These are phyloP conservation scores for Trametes sp. DNA, from an alignment of 1,284 basidiomycete genomes.

Conservation along the genomic window DNA sequence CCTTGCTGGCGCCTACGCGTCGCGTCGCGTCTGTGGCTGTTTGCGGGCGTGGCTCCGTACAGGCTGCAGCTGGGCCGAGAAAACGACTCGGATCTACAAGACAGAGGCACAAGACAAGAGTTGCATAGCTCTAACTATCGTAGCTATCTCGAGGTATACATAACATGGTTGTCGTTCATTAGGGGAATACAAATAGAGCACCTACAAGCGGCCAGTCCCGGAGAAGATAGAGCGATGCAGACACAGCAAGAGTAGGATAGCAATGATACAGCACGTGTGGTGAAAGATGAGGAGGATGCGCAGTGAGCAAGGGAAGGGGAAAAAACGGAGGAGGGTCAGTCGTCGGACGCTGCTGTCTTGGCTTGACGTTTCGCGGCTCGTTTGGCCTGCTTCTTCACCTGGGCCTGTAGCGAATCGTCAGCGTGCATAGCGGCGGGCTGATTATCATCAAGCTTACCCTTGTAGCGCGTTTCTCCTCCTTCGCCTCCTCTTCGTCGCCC, in stretches of 20 bases:
- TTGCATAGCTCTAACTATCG: slow-evolving; percentile 4
- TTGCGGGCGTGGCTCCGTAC: too few relatives aligned
- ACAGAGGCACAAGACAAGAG: not conserved
- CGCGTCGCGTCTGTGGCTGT: not conserved
- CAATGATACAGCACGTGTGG: slow-evolving; percentile 31
- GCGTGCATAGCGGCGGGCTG: not conserved
- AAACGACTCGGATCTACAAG: too few relatives aligned
- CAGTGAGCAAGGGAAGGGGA: too few relatives aligned
- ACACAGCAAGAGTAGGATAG: slow-evolving; percentile 32
- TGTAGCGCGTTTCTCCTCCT: slow-evolving; percentile 50
- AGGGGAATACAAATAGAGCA: slow-evolving; percentile 25
- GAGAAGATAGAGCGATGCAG: slow-evolving; percentile 28
- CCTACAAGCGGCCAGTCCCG: slow-evolving; percentile 26
- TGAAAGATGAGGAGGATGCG: slow-evolving; percentile 13
- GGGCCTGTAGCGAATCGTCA: slow-evolving; percentile 1
- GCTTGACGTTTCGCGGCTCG: slow-evolving; percentile 31
- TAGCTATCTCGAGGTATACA: slow-evolving; percentile 18
- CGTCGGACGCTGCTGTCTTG: slow-evolving; percentile 26
- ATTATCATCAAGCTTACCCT: slow-evolving; percentile 44
- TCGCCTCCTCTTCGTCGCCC: slow-evolving; percentile 43
- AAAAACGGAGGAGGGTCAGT: slow-evolving; percentile 16
- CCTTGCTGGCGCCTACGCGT: not conserved
- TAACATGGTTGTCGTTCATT: slow-evolving; percentile 19
- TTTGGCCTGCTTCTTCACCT: slow-evolving; percentile 32
- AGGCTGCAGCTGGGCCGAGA: too few relatives aligned